Evolutionary conservation across 306 rosid genomes (phyloP).

Genomic region (Citrullus amarus): DNA sequence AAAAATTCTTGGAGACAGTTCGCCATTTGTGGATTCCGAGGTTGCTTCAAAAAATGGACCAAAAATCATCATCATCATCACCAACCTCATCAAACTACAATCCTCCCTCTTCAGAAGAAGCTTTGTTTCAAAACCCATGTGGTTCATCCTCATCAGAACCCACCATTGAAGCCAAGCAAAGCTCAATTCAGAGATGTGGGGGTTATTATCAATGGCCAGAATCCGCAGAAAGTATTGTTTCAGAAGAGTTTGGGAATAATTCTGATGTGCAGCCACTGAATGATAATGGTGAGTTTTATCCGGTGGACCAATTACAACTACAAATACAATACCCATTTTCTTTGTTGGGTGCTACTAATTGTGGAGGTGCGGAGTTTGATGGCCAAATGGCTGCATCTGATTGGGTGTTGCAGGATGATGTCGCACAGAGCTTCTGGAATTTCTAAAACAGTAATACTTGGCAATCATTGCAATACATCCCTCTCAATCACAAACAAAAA

Average conservation of each 20-base stretch:
- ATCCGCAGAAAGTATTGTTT: neutral
- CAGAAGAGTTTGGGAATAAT: neutral
- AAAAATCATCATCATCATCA: conserved; percentile 25
- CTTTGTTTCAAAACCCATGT: neutral
- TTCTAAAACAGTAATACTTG: no score
- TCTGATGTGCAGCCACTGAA: neutral
- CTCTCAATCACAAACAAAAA: no score
- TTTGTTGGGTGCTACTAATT: conserved; percentile 3
- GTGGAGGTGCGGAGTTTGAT: conserved; percentile 35
- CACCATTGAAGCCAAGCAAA: neutral
- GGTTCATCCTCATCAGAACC: neutral
- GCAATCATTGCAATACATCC: no score
- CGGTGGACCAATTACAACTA: neutral
- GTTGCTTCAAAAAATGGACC: conserved; percentile 57
- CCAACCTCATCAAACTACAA: neutral
- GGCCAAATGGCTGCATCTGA: conserved; percentile 38
- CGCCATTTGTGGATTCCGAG: conserved; percentile 78
- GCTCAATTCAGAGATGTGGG: neutral
- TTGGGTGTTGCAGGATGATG: conserved; percentile 37
- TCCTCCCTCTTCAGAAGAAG: neutral
- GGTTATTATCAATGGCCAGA: neutral
- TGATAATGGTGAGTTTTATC: neutral
- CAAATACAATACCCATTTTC: neutral
- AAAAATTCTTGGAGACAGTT: conserved; percentile 61
- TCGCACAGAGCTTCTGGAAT: conserved; percentile 9